Evolutionary conservation across 208 protist genomes (phyloP).

Genomic region (Trypanosoma avium): DNA sequence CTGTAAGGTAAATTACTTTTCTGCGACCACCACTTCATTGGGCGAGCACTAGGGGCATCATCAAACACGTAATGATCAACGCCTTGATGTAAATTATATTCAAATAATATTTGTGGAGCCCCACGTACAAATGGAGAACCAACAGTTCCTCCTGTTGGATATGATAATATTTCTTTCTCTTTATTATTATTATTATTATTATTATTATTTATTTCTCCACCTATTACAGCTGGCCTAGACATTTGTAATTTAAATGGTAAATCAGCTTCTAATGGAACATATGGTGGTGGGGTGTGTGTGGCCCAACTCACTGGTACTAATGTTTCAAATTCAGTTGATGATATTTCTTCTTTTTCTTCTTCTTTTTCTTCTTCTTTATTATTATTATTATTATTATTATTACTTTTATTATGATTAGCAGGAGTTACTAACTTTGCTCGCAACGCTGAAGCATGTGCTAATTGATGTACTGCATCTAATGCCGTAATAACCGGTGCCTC

Average conservation of each 20-base stretch:
- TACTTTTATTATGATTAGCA: neutral
- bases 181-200: too few species aligned
- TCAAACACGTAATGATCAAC: constrained; percentile 88
- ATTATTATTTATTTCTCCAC: too few species aligned
- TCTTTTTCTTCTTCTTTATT: neutral
- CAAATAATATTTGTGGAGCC: constrained; percentile 59
- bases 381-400: neutral
- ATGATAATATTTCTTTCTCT: too few species aligned
- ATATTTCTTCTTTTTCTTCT: constrained; percentile 26
- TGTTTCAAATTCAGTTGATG: constrained; percentile 53
- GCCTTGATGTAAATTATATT: constrained; percentile 83
- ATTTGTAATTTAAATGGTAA: constrained; percentile 84
- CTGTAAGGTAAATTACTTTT: constrained; percentile 90
- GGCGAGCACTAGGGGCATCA: constrained; percentile 72
- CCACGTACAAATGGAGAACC: constrained; percentile 73
- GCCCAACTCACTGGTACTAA: constrained; percentile 80
- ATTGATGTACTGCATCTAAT: constrained; percentile 80
- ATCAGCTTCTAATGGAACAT: constrained; percentile 82
- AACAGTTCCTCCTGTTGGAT: constrained; percentile 70
- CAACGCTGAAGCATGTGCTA: constrained; percentile 64
- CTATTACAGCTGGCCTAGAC: constrained; percentile 63
- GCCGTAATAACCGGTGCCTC: constrained; percentile 80
- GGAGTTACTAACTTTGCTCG: constrained; percentile 57
- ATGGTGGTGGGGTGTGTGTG: constrained; percentile 77
- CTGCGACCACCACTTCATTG: constrained; percentile 89